These are phyloP conservation scores for Nemania diffusa DNA, from an alignment of 2,329 filamentous ascomycete genomes.

Conservation along the genomic window DNA sequence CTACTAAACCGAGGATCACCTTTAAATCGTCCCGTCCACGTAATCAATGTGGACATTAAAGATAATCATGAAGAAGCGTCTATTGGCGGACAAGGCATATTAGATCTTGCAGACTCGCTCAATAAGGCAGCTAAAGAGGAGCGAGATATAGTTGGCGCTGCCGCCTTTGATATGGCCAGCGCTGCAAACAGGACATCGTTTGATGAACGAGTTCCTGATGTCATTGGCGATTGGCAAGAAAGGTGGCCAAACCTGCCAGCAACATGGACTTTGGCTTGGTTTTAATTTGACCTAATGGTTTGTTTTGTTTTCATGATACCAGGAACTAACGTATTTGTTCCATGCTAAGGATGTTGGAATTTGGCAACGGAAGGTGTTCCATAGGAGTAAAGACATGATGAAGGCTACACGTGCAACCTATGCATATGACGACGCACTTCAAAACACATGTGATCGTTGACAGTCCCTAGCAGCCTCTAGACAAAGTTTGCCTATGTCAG, in stretches of 20 bases:
- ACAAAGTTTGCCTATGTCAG: no score
- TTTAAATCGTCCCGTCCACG: slow-evolving; percentile 92
- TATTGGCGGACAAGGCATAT: slow-evolving; percentile 87
- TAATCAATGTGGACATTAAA: slow-evolving; percentile 98
- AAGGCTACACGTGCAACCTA: neutral
- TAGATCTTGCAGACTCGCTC: slow-evolving; percentile 87
- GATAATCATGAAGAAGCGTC: slow-evolving; percentile 98
- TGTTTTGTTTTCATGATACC: slow-evolving; percentile 46
- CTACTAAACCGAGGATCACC: slow-evolving; percentile 85
- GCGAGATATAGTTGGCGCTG: slow-evolving; percentile 70
- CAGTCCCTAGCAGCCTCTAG: neutral
- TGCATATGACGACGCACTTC: neutral
- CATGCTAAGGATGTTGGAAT: slow-evolving; percentile 20
- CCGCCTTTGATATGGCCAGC: slow-evolving; percentile 75
- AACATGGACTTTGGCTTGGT: slow-evolving; percentile 95
- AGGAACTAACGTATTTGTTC: slow-evolving; percentile 35
- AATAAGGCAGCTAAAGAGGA: slow-evolving; percentile 85
- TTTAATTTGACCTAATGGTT: slow-evolving; percentile 63
- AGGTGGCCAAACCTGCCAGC: slow-evolving; percentile 91
- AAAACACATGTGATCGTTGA: neutral
- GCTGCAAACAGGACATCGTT: slow-evolving; percentile 78
- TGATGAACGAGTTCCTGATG: slow-evolving; percentile 91
- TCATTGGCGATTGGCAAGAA: slow-evolving; percentile 93
- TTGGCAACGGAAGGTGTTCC: neutral
- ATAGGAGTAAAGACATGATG: neutral